Base-by-base conservation (phyloP, 495 filamentous ascomycete genomes). In the Hypomontagnella monticulosa region DNA sequence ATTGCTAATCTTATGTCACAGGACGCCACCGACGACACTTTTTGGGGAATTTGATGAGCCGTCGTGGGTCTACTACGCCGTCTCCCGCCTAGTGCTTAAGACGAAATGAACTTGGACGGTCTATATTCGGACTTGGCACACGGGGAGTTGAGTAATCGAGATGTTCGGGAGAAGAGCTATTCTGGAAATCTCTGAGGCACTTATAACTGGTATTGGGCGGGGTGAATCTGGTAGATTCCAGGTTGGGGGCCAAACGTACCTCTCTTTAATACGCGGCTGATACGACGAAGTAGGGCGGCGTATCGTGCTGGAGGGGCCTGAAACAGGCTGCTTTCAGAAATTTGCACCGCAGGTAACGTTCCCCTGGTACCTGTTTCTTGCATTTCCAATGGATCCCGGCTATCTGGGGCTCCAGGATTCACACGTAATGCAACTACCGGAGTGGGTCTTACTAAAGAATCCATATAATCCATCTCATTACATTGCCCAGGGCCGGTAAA, bases 391-490 rank as follows among this genome's bases (percentile, higher is more conserved):
- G 57, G 33, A 10, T n/a, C 18, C 16, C 33, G 40, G 14, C 41
- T 43, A 18, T 48, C 37, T 18, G 19, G 4, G 46, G 23, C n/a
- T 41, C 30, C 12, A 40, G 27, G 12, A 37, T 6, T 3, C 34
- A 36, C 8, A 55, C 1, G 41, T 50, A 57, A 59, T 46, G 16
- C 64, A 68, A 68, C 53, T 63, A 63, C 58, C 58, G 54, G 36
- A 54, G 32, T 46, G 53, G 54, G 48, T 41, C 12, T 16, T 9
- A 14, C n/a, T 47, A 40, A 34, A 15, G 23, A 10, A 8, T 32
- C 36, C 10, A 44, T 42, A 15, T 15, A 10, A 8, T 32, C 36
- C 10, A 44, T 42, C 49, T 44, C 32, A 63, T 63, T 51, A 43
- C 57, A 27, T 53, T 47, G 58, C 38, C 57, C 14, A 30, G 12